Evolutionary conservation across 208 protist species (phyloP), one percentile per base, ranked within the genome.

Genomic region (Trypanosoma scelopori): DNA sequence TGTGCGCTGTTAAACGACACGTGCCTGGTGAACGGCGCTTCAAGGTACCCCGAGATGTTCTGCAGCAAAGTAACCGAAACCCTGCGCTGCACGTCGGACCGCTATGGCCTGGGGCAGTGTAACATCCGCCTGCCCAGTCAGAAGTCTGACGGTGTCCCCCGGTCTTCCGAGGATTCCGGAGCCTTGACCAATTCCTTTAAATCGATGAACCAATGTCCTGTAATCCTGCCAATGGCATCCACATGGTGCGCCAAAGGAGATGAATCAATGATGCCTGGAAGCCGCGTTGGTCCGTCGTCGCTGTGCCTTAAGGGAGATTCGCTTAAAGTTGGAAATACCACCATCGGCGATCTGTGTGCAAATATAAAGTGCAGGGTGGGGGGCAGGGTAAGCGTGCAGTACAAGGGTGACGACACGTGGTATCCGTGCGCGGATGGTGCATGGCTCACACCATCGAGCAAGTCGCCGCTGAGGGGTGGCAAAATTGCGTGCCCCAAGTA

Each of bases 31-130:
- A 42, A 75, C 52, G 25, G 28, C n/a, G 49, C 67, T 3, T 73
- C 78, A 3, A 30, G 71, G 22, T 76, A 50, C 52, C 65, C 78
- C 13, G 46, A 43, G 37, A 85, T 92, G 74, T 92, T 84, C 78
- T 86, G 81, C 53, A 9, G 6, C 13, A 41, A 25, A 1, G n/a
- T 4, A 12, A 46, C 35, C 35, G 9, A 35, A n/a, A 1, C 6
- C 0, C 3, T 58, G 22, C 46, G 13, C 5, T 92, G 86, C 65
- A 76, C 78, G 0, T 60, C 49, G 0, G 70, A 81, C 23, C 71
- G 68, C 6, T 1, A 3, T 0, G 70, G 18, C 0, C 7, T 83
- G 0, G 81, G 82, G 11, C 4, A 0, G 9, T 91, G 81, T 35
- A 4, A 22, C 42, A 23, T 56, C 30, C 18, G 13, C 47, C 3